Conservation (phyloP, 1,284 basidiomycete genomes). For the Macrocystidia cucumis region DNA sequence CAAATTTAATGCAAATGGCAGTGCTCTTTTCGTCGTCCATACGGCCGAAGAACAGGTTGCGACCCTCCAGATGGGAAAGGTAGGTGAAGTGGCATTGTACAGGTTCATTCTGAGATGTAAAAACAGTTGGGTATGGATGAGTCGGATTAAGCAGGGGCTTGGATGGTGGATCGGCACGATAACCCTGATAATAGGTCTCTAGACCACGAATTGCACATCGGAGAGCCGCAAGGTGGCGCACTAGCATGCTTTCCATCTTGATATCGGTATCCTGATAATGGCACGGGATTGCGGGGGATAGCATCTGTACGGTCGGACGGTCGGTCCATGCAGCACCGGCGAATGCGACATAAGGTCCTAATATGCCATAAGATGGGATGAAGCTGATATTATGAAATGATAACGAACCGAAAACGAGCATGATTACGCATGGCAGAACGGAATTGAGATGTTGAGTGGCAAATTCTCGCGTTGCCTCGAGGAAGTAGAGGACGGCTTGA, state of each 20-base stretch:
- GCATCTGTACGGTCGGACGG: constrained; percentile 13
- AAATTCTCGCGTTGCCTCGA: not conserved
- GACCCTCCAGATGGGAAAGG: not conserved
- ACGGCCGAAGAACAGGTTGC: constrained; percentile 12
- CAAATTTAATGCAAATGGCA: constrained; percentile 20
- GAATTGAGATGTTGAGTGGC: constrained; percentile 6
- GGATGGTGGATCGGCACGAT: constrained; percentile 5
- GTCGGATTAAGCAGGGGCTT: not conserved
- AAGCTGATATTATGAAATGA: constrained; percentile 3
- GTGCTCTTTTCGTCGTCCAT: not conserved
- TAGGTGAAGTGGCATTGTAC: constrained; percentile 1
- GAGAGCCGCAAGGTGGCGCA: constrained; percentile 9
- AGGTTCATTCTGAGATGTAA: not conserved
- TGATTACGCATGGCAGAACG: constrained; percentile 13
- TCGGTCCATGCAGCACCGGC: constrained; percentile 13
- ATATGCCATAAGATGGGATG: constrained; percentile 5
- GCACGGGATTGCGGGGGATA: constrained; percentile 12
- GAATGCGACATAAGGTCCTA: constrained; percentile 14
- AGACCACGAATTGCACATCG: constrained; percentile 10
- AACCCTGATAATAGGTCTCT: constrained; percentile 10
- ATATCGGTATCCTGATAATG: constrained; percentile 12
- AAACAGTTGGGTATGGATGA: not conserved
- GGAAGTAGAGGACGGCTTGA: not conserved
- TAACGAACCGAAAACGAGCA: constrained; percentile 12
- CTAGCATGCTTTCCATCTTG: constrained; percentile 7